These are phyloP conservation scores for Candida tibetensis DNA, from an alignment of 805 yeast species.

Conservation along the genomic window DNA sequence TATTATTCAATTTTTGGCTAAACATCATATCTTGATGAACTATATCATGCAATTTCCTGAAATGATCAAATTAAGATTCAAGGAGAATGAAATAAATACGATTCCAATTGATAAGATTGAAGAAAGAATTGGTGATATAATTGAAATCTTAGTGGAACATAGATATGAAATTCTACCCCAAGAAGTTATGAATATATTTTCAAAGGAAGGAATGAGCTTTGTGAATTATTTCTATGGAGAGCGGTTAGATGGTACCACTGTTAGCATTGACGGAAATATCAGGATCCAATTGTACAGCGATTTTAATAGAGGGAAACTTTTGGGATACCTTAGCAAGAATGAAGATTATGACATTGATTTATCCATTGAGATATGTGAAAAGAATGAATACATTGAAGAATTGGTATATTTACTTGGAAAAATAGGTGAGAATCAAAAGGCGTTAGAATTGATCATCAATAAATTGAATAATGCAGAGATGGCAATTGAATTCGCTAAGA, in stretches of 20 bases:
- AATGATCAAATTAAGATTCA: constrained; percentile 44
- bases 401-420: constrained; percentile 78
- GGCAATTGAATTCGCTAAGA: constrained; percentile 77
- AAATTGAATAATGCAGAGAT: constrained; percentile 72
- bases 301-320: constrained; percentile 52
- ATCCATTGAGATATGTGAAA: constrained; percentile 68
- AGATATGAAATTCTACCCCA: constrained; percentile 64
- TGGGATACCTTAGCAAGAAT: constrained; percentile 59
- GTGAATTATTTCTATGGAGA: constrained; percentile 67
- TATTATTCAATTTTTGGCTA: constrained; percentile 56
- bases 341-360: constrained; percentile 54
- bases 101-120: constrained; percentile 43
- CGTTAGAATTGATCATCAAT: constrained; percentile 73
- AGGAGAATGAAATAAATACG: constrained; percentile 33
- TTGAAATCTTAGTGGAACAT: constrained; percentile 57
- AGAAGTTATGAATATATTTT: constrained; percentile 48
- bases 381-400: constrained; percentile 56
- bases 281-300: constrained; percentile 63
- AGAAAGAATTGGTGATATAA: constrained; percentile 39
- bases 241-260: constrained; percentile 56
- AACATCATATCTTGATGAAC: constrained; percentile 58
- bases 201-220: constrained; percentile 39
- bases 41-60: constrained; percentile 50
- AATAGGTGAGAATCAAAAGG: constrained; percentile 76
- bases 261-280: constrained; percentile 61